phyloP scores from a whole-genome alignment of 225 moss, liverwort and hornwort genomes.

The Sphagnum tenellum region DNA sequence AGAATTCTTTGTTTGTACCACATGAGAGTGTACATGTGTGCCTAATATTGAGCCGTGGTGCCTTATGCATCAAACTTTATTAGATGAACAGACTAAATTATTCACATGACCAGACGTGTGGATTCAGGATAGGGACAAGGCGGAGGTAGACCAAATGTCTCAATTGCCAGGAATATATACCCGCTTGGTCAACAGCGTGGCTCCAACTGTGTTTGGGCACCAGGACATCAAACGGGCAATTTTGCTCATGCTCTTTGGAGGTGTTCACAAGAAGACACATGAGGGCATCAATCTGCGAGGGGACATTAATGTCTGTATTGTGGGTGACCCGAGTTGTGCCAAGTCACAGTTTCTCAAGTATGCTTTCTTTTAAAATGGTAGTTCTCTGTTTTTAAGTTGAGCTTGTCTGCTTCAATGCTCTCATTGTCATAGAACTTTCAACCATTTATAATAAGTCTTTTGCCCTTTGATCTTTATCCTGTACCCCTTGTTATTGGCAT shows the following conservation, averaged over 20 bases:
- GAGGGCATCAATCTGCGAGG: constrained; percentile 97
- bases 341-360: constrained; percentile 99
- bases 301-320: constrained; percentile 97
- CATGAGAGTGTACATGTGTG: too few relatives aligned
- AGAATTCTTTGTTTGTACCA: too few relatives aligned
- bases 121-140: constrained; percentile 78
- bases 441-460: background rate
- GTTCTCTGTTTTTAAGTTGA: too few relatives aligned
- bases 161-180: constrained; percentile 79
- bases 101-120: background rate
- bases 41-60: too few relatives aligned
- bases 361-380: background rate
- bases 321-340: constrained; percentile 98
- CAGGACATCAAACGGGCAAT: constrained; percentile 98
- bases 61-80: too few relatives aligned
- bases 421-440: background rate
- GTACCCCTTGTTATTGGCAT: background rate
- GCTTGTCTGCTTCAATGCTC: too few relatives aligned
- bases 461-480: background rate
- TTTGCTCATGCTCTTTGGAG: constrained; percentile 94
- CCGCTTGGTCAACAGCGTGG: constrained; percentile 70
- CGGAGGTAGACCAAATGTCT: constrained; percentile 77
- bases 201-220: constrained; percentile 92
- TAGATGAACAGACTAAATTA: too few relatives aligned
- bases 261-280: constrained; percentile 89